These are phyloP conservation scores for Pseudoturritis turrita DNA, from an alignment of 345 rosid species.

Conservation along the genomic window DNA sequence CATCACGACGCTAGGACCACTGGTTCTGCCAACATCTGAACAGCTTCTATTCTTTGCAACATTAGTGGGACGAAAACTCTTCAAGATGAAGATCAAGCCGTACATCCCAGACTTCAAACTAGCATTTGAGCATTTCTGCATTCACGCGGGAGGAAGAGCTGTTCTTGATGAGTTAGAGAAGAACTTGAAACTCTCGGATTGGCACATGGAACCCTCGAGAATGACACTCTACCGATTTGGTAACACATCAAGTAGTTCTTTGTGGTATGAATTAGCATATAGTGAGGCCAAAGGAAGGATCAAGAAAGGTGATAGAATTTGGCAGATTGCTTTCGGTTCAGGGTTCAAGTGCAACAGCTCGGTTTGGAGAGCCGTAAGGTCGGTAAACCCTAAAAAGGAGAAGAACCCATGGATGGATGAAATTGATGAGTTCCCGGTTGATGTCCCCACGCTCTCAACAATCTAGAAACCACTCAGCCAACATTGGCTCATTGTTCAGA, in stretches of 20 bases:
- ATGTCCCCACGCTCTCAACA: constrained; percentile 54
- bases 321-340: constrained; percentile 66
- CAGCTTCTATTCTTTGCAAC: constrained; percentile 53
- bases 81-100: constrained; percentile 55
- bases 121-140: constrained; percentile 60
- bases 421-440: constrained; percentile 52
- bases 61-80: constrained; percentile 40
- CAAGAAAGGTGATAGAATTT: constrained; percentile 47
- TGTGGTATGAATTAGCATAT: constrained; percentile 62
- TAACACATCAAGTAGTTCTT: constrained; percentile 52
- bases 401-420: constrained; percentile 56
- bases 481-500: constrained; percentile 1
- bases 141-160: constrained; percentile 57
- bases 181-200: constrained; percentile 48
- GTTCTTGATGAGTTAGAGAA: constrained; percentile 63
- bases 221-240: constrained; percentile 59
- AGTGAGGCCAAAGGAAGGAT: constrained; percentile 58
- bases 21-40: constrained; percentile 55
- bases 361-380: constrained; percentile 49
- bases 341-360: constrained; percentile 63
- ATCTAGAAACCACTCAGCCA: constrained; percentile 29
- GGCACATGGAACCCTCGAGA: constrained; percentile 60
- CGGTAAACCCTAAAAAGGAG: constrained; percentile 41
- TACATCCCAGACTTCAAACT: constrained; percentile 64
- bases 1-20: constrained; percentile 52